Conservation (phyloP, 148 eudicot species). For the Amaranthus palmeri region DNA sequence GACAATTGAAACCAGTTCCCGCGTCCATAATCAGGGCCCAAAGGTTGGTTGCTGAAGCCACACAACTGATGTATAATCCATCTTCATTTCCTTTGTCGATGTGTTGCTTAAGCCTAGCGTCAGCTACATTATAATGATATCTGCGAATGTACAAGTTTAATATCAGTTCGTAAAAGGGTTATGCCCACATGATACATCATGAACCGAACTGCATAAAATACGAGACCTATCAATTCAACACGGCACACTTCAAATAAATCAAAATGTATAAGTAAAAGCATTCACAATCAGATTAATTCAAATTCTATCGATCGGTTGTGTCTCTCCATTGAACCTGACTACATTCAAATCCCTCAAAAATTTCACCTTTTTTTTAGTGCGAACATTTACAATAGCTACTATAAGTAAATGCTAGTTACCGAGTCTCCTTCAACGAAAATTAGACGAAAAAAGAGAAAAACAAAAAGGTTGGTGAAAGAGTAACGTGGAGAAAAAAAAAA, state of each 20-base stretch:
- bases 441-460: no score
- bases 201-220: neutral
- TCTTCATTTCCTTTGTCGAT: conserved; percentile 86
- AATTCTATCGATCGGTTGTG: neutral
- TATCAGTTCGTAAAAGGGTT: neutral
- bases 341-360: no score
- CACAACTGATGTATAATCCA: conserved; percentile 74
- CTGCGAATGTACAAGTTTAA: conserved; percentile 33
- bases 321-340: no score
- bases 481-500: no score
- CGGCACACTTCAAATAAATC: neutral
- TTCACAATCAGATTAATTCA: neutral
- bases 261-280: neutral
- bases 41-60: conserved; percentile 70
- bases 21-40: conserved; percentile 97
- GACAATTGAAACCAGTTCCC: conserved; percentile 74
- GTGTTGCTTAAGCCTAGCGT: conserved; percentile 75
- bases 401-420: no score
- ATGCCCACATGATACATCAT: neutral
- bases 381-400: no score
- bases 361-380: no score
- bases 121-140: conserved; percentile 88
- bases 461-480: no score
- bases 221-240: neutral
- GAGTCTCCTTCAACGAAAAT: no score